Evolutionary conservation across 2,329 filamentous ascomycete species (phyloP).

Genomic region (Phaeosphaeria sp.): DNA sequence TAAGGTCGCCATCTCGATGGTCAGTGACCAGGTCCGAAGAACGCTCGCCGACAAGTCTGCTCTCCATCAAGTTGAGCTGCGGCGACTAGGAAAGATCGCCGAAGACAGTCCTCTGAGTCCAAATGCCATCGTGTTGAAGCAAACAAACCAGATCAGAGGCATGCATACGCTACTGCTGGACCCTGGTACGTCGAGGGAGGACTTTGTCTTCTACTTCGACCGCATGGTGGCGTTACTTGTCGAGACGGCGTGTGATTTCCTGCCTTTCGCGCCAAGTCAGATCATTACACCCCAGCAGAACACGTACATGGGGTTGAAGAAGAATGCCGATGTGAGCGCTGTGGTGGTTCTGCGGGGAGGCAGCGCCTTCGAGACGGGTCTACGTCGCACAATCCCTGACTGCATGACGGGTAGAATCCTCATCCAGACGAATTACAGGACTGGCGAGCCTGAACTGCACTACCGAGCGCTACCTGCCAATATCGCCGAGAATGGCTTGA

Average conservation of each 20-base stretch:
- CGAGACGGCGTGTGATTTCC: conserved; percentile 65
- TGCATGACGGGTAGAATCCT: conserved; percentile 87
- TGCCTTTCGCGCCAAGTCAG: conserved; percentile 68
- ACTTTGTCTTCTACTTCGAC: conserved; percentile 98
- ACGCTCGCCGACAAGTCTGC: conserved; percentile 86
- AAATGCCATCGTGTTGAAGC: conserved; percentile 75
- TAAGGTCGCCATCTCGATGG: conserved; percentile 91
- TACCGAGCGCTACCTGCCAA: conserved; percentile 79
- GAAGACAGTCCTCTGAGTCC: conserved; percentile 75
- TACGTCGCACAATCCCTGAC: conserved; percentile 90
- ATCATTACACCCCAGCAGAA: conserved; percentile 76
- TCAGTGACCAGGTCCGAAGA: conserved; percentile 89
- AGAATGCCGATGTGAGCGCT: conserved; percentile 71
- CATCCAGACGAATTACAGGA: conserved; percentile 78
- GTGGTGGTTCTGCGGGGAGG: conserved; percentile 90
- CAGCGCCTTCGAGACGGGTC: conserved; percentile 83
- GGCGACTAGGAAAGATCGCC: conserved; percentile 74
- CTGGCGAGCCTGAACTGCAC: conserved; percentile 88
- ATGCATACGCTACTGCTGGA: conserved; percentile 93
- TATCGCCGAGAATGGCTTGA: conserved; percentile 76
- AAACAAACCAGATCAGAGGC: conserved; percentile 80
- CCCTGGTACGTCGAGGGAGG: conserved; percentile 78
- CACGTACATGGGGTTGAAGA: conserved; percentile 73
- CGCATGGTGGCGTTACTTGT: conserved; percentile 83
- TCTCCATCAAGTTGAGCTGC: conserved; percentile 80